Base-by-base conservation (phyloP, 2,329 filamentous ascomycete genomes). In the Paraphoma sp. region DNA sequence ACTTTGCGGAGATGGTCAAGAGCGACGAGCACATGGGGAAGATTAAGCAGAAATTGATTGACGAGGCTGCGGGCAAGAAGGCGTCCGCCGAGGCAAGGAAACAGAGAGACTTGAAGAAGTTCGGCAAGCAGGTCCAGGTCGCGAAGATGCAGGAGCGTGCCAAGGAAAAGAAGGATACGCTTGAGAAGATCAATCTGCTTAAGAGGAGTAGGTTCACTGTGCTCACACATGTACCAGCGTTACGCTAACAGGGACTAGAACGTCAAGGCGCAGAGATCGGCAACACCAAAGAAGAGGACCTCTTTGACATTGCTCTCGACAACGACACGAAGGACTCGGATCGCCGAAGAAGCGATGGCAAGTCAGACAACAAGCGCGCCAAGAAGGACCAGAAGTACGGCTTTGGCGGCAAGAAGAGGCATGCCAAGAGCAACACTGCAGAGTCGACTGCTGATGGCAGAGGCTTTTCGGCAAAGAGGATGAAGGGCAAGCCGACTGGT, bases 1-100 rank as follows among this genome's bases (percentile, higher is more conserved):
- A 96, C 81, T 99, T 99, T 70, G 95, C 95, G 44, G 95, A 99
- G 83, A 99, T 98, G 93, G 89, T 97, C 71, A 98, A 98, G 86
- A 92, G 89, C 71, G 95, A 99, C 75, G 94, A 96, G 70, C 95
- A 97, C 78, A 99, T 99, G 95, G 91, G 91, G 75, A 93, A 91
- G 84, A 91, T 99, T 76, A 96, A 96, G 84, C 87, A 89, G 72
- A 96, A 96, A 84, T 82, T 98, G 70, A 85, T 97, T 60, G 93
- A 98, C 71, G 92, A 96, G 73, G 95, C 94, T 0, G 91, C 94
- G 10, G 84, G 87, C 59, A 97, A 97, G 84, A 97, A 97, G 83
- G 94, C 95, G 0, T 86, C 92, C 29, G 88, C 91, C 23, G 95
- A 99, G 78, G 95, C 95, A 6, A 87, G 93, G 75, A 93, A 93